These are phyloP conservation scores for Trichoderma gamsii DNA, from an alignment of 495 filamentous ascomycete genomes.

Conservation along the genomic window DNA sequence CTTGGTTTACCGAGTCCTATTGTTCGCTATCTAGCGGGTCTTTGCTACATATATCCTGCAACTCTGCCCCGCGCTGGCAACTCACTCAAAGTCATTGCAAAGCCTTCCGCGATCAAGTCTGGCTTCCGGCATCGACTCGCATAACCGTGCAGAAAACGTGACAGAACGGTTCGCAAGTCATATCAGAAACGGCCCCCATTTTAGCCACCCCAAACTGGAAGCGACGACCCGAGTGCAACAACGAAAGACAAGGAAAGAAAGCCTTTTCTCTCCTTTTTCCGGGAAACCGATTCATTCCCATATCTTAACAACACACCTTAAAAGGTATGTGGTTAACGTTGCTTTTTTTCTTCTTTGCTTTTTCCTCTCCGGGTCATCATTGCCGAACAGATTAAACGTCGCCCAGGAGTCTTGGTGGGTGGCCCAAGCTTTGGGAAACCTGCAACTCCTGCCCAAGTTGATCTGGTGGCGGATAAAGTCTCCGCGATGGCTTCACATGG, in stretches of 20 bases:
- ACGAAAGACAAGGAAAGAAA: not conserved
- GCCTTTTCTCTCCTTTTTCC: not conserved
- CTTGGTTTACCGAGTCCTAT: not conserved
- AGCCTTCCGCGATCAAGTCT: not conserved
- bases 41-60: constrained; percentile 6
- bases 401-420: not conserved
- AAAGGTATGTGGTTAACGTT: not conserved
- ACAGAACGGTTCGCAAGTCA: not conserved
- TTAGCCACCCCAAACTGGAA: not conserved
- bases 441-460: not conserved
- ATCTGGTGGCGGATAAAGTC: not conserved
- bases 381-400: not conserved
- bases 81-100: not conserved
- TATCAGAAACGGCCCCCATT: not conserved
- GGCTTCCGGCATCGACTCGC: not conserved
- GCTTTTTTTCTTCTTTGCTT: not conserved
- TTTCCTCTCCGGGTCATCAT: not conserved
- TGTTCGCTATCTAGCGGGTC: not conserved
- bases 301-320: not conserved
- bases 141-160: not conserved
- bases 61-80: not conserved
- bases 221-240: not conserved
- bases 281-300: not conserved
- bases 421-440: not conserved
- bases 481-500: not conserved